These are phyloP conservation scores for Colletotrichum musae DNA, from an alignment of 2,329 filamentous ascomycete species.

Conservation along the genomic window DNA sequence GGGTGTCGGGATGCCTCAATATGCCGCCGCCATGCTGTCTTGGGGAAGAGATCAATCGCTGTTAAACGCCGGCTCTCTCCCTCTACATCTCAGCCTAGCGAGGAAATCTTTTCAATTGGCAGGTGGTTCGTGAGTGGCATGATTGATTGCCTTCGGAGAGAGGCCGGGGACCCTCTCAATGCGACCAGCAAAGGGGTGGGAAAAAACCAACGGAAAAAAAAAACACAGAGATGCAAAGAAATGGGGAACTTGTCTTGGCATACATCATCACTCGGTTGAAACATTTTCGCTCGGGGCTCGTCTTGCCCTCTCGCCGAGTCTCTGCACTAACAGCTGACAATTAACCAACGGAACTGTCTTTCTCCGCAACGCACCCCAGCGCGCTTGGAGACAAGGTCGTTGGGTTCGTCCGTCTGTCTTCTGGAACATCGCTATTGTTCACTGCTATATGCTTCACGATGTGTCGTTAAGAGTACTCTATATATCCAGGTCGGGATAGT, in stretches of 20 bases:
- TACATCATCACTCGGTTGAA: neutral
- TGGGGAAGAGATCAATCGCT: neutral
- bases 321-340: too few species aligned
- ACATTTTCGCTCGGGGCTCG: conserved; percentile 1
- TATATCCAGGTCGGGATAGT: too few species aligned
- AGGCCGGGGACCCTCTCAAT: neutral
- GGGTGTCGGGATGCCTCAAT: conserved; percentile 23
- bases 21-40: conserved; percentile 26
- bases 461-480: too few species aligned
- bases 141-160: neutral
- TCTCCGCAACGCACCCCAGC: too few species aligned
- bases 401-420: too few species aligned
- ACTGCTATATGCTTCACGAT: too few species aligned
- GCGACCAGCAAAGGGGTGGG: too few species aligned
- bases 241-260: neutral
- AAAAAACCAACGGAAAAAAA: neutral
- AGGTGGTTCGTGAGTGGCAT: neutral
- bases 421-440: too few species aligned
- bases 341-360: too few species aligned
- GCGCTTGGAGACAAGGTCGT: too few species aligned
- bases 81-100: too few species aligned
- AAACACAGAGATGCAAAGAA: neutral
- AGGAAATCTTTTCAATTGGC: neutral
- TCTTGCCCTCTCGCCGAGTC: neutral
- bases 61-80: too few species aligned